Percentiles rank a stretch among this genome's conserved stretches.
Evolutionary conservation across 441 rosid genomes (phyloP).

Genomic region (Melastoma candidum): DNA sequence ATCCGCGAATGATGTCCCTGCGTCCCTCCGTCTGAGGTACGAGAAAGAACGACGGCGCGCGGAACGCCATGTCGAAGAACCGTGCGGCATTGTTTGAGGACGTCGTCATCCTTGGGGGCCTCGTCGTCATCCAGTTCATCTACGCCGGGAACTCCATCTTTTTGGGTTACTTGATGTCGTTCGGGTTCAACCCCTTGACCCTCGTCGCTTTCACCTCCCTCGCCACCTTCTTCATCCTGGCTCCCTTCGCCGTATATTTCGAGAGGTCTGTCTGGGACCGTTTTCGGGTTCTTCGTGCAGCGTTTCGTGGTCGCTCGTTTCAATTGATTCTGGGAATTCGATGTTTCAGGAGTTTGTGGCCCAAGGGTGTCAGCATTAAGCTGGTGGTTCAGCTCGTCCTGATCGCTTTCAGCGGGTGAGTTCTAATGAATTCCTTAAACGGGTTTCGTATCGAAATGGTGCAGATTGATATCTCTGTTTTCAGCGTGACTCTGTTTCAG

Average conservation of each 20-base stretch:
- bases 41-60: no score
- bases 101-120: slow-evolving; percentile 10
- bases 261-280: slow-evolving; percentile 8
- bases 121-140: slow-evolving; percentile 7
- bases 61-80: no score
- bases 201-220: slow-evolving; percentile 15
- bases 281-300: no score
- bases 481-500: slow-evolving; percentile 20
- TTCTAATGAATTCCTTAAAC: neutral
- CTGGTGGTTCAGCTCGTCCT: slow-evolving; percentile 12
- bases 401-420: slow-evolving; percentile 20
- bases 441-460: no score
- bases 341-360: slow-evolving; percentile 18
- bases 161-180: slow-evolving; percentile 14
- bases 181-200: slow-evolving; percentile 13
- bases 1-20: no score
- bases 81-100: slow-evolving; percentile 7
- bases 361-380: slow-evolving; percentile 12
- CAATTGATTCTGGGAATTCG: no score
- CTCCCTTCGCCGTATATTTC: slow-evolving; percentile 11
- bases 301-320: no score
- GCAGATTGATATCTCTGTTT: neutral
- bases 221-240: slow-evolving; percentile 15
- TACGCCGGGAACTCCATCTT: slow-evolving; percentile 16
- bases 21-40: no score